Conservation (phyloP, 2,329 filamentous ascomycete genomes). For the Cercospora beticola region DNA sequence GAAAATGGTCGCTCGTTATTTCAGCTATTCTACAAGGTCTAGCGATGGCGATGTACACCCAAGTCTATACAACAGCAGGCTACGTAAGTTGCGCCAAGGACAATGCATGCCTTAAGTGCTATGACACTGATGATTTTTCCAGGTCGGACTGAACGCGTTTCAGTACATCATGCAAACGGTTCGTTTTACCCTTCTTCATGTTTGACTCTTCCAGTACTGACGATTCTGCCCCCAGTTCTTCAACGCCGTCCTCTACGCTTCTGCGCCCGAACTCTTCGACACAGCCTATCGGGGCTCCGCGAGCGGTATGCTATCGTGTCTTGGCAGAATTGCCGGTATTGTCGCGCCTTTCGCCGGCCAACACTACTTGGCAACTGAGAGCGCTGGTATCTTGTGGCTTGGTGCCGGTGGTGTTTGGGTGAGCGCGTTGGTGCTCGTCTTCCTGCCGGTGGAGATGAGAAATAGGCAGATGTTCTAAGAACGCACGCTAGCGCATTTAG, state of each 20-base stretch:
- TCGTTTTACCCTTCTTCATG: conserved; percentile 11
- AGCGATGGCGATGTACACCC: conserved; percentile 48
- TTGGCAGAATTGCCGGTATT: conserved; percentile 19
- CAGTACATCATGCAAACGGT: conserved; percentile 56
- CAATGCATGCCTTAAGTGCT: no score
- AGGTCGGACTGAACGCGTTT: conserved; percentile 45
- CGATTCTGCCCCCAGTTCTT: conserved; percentile 35
- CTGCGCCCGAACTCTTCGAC: conserved; percentile 54
- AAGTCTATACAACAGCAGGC: conserved; percentile 48
- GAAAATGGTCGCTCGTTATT: conserved; percentile 49
- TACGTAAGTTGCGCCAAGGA: conserved; percentile 43
- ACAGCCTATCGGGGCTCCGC: conserved; percentile 50
- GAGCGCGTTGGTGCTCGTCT: conserved; percentile 15
- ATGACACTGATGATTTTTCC: no score
- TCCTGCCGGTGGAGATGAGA: conserved; percentile 21
- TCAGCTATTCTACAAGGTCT: conserved; percentile 46
- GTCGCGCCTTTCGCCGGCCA: conserved; percentile 20
- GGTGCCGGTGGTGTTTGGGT: conserved; percentile 20
- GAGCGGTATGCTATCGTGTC: conserved; percentile 46
- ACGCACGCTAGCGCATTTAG: no score
- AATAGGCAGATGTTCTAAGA: conserved; percentile 20
- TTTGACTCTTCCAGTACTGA: neutral
- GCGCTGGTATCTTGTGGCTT: conserved; percentile 17
- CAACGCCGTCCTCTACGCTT: conserved; percentile 54
- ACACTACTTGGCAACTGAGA: conserved; percentile 9